Evolutionary conservation across 202 grass and related monocot genomes (phyloP).

Genomic region (Miscanthus sacchariflorus): DNA sequence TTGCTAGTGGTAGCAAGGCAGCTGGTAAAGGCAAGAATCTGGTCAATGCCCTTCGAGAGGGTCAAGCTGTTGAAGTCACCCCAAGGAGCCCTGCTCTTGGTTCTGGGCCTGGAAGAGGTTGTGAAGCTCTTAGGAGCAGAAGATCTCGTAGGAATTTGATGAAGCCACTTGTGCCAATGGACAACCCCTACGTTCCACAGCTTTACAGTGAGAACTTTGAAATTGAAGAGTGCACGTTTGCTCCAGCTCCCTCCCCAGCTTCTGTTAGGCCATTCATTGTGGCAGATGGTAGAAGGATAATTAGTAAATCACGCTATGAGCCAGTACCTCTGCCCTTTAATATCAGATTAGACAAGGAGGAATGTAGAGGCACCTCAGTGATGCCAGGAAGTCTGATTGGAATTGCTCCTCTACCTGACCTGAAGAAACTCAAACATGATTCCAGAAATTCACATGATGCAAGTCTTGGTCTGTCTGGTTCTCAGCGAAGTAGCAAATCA

Average conservation of each 20-base stretch:
- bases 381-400: constrained; percentile 53
- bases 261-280: constrained; percentile 71
- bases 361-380: constrained; percentile 31
- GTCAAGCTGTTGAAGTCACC: constrained; percentile 48
- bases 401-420: constrained; percentile 52
- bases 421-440: constrained; percentile 66
- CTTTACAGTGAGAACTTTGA: constrained; percentile 75
- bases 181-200: constrained; percentile 77
- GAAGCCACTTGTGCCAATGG: constrained; percentile 64
- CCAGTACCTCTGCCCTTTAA: constrained; percentile 48
- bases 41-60: constrained; percentile 51
- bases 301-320: constrained; percentile 75
- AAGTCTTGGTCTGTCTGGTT: constrained; percentile 32
- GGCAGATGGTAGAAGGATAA: constrained; percentile 78
- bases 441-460: constrained; percentile 31
- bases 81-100: constrained; percentile 50
- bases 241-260: constrained; percentile 63
- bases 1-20: neutral
- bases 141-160: constrained; percentile 54
- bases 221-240: constrained; percentile 82
- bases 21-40: constrained; percentile 42
- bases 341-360: constrained; percentile 46
- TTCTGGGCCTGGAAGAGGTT: constrained; percentile 59
- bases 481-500: constrained; percentile 42
- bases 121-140: constrained; percentile 72